A percentile compares a stretch with the other conserved stretches of the same genome.
Conservation (phyloP, 1,284 basidiomycete genomes). For the Boletellus deceptivus region DNA sequence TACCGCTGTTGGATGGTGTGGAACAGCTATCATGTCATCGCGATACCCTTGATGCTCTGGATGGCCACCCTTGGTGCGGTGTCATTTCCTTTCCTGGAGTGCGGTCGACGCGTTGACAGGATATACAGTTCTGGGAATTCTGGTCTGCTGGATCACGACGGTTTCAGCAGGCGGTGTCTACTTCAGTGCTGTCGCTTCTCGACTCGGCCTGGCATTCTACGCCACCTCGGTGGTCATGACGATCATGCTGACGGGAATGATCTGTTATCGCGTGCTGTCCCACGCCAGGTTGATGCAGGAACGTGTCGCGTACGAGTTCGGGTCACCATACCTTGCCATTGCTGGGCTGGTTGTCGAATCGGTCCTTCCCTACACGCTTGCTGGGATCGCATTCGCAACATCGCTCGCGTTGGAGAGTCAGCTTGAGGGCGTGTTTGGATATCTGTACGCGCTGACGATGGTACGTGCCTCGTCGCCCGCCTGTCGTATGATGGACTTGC, state of each 20-base stretch:
- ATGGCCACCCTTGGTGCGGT: conserved; percentile 6
- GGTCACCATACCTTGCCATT: conserved; percentile 3
- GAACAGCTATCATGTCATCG: conserved; percentile 5
- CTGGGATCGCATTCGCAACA: conserved; percentile 13
- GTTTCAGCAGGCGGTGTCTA: neutral
- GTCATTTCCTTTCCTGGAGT: neutral
- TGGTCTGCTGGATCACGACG: neutral
- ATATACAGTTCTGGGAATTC: conserved; percentile 8
- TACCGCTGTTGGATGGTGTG: conserved; percentile 11
- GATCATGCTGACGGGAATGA: conserved; percentile 8
- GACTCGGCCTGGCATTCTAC: neutral
- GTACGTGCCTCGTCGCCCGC: neutral
- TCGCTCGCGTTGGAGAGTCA: conserved; percentile 5
- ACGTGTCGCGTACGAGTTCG: neutral
- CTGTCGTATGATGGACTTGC: neutral
- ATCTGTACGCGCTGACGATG: conserved; percentile 12
- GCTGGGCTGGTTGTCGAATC: conserved; percentile 16
- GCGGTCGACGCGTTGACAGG: neutral
- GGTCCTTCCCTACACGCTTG: conserved; percentile 15
- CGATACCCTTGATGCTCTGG: conserved; percentile 17
- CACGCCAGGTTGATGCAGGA: neutral
- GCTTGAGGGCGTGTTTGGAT: conserved; percentile 1
- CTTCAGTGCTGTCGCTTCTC: neutral
- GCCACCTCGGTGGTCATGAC: conserved; percentile 6
- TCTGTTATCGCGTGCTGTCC: conserved; percentile 12